Evolutionary conservation across 441 rosid species (phyloP).

Genomic region (Gossypium davidsonii): DNA sequence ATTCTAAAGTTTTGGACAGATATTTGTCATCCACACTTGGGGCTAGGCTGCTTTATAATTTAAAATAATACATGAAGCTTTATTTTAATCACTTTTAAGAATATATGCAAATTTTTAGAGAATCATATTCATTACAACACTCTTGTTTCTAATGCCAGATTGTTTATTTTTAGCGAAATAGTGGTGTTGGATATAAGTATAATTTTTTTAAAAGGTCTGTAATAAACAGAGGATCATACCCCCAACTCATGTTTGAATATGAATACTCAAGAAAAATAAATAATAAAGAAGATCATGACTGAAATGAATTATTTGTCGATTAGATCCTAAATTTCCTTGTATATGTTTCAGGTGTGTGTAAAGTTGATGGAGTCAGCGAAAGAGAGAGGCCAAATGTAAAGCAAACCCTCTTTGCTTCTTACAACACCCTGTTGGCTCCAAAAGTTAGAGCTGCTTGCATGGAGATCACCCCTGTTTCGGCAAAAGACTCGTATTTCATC

Average conservation of each 20-base stretch:
- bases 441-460: conserved; percentile 46
- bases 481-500: conserved; percentile 18
- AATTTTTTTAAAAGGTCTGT: too few species aligned
- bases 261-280: neutral
- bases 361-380: conserved; percentile 43
- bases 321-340: neutral
- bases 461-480: conserved; percentile 20
- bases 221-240: too few species aligned
- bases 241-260: neutral
- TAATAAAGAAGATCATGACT: neutral
- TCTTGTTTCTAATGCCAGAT: too few species aligned
- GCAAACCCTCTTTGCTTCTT: conserved; percentile 46
- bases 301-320: neutral
- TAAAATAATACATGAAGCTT: neutral
- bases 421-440: conserved; percentile 50
- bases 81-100: neutral
- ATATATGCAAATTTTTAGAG: neutral
- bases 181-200: too few species aligned
- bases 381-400: conserved; percentile 62
- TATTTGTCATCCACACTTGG: neutral
- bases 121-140: neutral
- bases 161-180: too few species aligned
- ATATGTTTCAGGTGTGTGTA: conserved; percentile 47
- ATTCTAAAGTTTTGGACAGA: neutral
- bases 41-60: neutral